Percentiles rank a stretch among this genome's conserved stretches.
phyloP scores from a whole-genome alignment of 139 green algal species.

The Mesotaenium endlicherianum region DNA sequence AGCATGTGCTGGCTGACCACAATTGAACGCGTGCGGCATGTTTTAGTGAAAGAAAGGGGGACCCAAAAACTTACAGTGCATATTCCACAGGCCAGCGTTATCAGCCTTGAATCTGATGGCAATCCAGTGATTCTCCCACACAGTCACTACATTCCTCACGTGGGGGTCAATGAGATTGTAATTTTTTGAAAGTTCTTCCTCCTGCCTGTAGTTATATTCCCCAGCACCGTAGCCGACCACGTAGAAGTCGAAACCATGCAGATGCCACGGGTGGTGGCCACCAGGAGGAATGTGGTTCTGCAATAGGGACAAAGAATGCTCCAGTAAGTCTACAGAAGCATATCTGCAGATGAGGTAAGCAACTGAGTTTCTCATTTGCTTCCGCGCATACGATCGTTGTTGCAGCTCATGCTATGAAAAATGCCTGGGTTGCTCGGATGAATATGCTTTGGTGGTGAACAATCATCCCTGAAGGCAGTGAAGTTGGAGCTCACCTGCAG shows the following conservation, averaged over 20 bases:
- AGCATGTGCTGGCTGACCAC: background rate
- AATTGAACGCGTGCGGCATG: background rate
- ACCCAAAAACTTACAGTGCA: background rate
- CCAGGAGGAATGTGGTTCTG: background rate
- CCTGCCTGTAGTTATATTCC: background rate
- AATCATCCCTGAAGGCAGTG: no score
- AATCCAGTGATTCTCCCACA: background rate
- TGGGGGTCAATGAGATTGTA: background rate
- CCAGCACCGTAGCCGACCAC: background rate
- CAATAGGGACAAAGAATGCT: no score
- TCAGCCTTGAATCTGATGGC: background rate
- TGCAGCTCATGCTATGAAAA: no score
- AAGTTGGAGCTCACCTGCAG: no score
- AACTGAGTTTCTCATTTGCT: no score
- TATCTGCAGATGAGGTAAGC: no score
- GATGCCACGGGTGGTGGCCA: background rate
- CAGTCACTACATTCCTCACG: background rate
- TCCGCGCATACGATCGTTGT: no score
- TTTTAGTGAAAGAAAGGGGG: background rate
- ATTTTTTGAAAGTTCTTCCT: background rate
- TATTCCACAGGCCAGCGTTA: background rate
- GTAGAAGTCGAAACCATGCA: conserved; percentile 1
- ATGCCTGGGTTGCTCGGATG: no score
- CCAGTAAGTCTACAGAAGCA: no score
- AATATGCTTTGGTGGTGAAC: no score